These are phyloP conservation scores for Amanita thiersii DNA, from an alignment of 768 basidiomycete genomes.

Conservation along the genomic window DNA sequence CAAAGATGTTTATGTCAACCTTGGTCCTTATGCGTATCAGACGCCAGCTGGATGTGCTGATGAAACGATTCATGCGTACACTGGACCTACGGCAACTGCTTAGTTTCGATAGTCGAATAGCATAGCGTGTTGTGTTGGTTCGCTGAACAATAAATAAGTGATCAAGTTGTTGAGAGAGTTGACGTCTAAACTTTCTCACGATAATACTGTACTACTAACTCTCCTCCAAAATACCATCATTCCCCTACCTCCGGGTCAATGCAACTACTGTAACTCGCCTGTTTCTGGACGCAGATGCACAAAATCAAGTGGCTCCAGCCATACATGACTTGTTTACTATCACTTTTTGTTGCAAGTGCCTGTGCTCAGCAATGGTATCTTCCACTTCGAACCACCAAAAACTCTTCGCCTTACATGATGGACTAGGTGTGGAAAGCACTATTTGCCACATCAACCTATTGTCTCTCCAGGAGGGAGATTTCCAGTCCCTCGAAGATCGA, in stretches of 20 bases:
- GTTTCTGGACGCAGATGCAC: too few species aligned
- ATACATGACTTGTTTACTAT: too few species aligned
- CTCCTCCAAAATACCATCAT: too few species aligned
- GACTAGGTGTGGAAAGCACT: constrained; percentile 45
- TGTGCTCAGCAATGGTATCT: neutral
- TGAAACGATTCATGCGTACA: constrained; percentile 54
- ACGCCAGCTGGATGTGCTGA: constrained; percentile 55
- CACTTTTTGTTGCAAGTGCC: neutral
- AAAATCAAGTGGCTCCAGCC: too few species aligned
- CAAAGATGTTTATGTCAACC: constrained; percentile 40
- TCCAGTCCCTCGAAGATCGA: constrained; percentile 22
- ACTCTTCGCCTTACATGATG: neutral
- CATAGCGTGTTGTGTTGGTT: too few species aligned
- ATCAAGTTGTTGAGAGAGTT: too few species aligned
- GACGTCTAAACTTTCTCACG: too few species aligned
- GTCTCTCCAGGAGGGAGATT: constrained; percentile 41
- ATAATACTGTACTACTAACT: too few species aligned
- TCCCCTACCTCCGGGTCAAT: too few species aligned
- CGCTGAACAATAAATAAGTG: too few species aligned
- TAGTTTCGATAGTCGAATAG: too few species aligned
- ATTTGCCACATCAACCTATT: constrained; percentile 28
- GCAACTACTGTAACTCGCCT: too few species aligned
- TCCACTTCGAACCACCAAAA: neutral
- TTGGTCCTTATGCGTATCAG: constrained; percentile 43
- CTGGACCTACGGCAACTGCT: constrained; percentile 40